Base-by-base conservation (phyloP, 768 basidiomycete species). In the Dacryopinax spathularia region DNA sequence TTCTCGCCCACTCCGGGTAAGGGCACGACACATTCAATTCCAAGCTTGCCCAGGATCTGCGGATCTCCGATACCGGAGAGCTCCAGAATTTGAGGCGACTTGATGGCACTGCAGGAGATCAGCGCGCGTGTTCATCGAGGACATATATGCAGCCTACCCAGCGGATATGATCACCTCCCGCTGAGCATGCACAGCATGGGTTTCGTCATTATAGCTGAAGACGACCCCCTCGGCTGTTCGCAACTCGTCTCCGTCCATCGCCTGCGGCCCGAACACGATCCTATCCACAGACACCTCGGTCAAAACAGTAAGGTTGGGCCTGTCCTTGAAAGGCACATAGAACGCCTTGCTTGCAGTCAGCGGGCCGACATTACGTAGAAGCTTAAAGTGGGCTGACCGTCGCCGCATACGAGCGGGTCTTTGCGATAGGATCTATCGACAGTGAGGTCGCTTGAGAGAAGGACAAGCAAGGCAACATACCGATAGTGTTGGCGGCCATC, bases 81-180 rank as follows among this genome's bases (percentile, higher is more conserved):
- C 59, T 83, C 81, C 15, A 82, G 75, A 10, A 82, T 72, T 1
- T 74, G 74, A 2, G 81, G 81, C 0, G 78, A 77, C 36, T 68
- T 64, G 25, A 73, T 65, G 13, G 13, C 43, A 15, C 43, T 44
- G 43, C 13, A 12, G 25, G 13, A 15, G 7, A 12, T 13, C 68
- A 22, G 25, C 70, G 71, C 1, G 68, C n/a, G 72, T 67, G 36
- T 72, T 69, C 34, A 20, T 12, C 16, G 33, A 33, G 33, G 12
- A 15, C 13, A 63, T 35, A 1, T 29, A 25, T n/a, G n/a, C n/a
- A n/a, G n/a, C n/a, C n/a, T n/a, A n/a, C 18, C 64, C 64, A 9
- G 22, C 64, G 20, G 62, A 36, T 22, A 62, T 7, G 27, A 62
- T 65, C 20, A 65, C 34, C 25, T 65, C 64, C 34, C 43, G 63